Evolutionary conservation across 495 filamentous ascomycete genomes (phyloP), one percentile per base, ranked within the genome.

Genomic region (Aspergillus baeticus): DNA sequence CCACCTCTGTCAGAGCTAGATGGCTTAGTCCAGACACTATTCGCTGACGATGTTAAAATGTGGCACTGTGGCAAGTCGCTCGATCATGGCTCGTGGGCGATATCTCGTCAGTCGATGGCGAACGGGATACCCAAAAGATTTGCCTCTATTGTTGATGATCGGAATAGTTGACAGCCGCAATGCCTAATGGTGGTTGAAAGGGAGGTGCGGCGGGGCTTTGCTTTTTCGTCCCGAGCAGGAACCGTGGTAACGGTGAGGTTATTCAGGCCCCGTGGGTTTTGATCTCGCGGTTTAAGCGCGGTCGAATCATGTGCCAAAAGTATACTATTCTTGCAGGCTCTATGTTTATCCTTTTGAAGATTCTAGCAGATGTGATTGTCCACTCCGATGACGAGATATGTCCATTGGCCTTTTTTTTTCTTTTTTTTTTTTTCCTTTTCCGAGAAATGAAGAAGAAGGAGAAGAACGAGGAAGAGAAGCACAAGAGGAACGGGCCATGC

Each of bases 271-370:
- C 33, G 26, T 49, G 39, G 51, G 53, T 23, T 57, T 51, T 49
- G 49, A 42, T 57, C 49, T 43, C 37, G 54, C 48, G 42, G 37
- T 50, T 46, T 51, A 55, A 60, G 57, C 57, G 57, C 57, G 42
- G 21, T 55, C 42, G 44, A 55, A 45, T 44, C 38, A 20, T 45
- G 31, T 45, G 43, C 20, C 13, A 34, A 10, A 22, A 13, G 22
- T 10, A 44, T 22, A 11, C 41, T 26, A 23, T 5, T 44, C 41
- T 41, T 41, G 14, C 8, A 29, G 3, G 26, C 26, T 45, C 42
- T 23, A 45, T 45, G 20, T 14, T 23, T 45, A 11, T 22, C 14
- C 13, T 11, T n/a, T n/a, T 18, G 23, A 51, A 51, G 49, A 41
- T 51, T n/a, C 49, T 38, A 22, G 26, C 22, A 41, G 22, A 23